Base-by-base conservation (phyloP, 495 filamentous ascomycete genomes). In the Margaritispora aquatica region DNA sequence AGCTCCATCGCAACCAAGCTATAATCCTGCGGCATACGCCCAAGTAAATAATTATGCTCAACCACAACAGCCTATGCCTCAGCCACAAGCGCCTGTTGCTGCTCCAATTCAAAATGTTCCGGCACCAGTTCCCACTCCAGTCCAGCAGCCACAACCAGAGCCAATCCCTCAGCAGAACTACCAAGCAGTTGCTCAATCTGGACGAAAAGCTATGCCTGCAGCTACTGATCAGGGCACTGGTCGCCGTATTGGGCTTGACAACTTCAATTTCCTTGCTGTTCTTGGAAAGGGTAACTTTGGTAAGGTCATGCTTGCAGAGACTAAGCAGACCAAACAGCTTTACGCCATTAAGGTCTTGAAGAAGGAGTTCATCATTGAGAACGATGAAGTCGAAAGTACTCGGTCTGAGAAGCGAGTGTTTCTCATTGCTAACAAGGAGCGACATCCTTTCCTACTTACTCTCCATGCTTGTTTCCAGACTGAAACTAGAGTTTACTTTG, bases 341-440 rank as follows among this genome's bases (percentile, higher is more conserved):
- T 99, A 97, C 70, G 94, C 94, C 55, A 99, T 99, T 73, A 99
- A 99, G 73, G 94, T 99, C 27, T 78, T 99, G 66, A 99, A 99
- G 81, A 99, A 99, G 78, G 94, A 99, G 65, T 99, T 99, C 71
- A 99, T 99, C 69, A 99, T 99, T 59, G 94, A 99, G 71, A 96
- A 99, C 63, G 94, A 99, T 72, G 94, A 99, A 73, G 94, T 99
- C n/a, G 94, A 99, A 71, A 97, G 95, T 75, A 96, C 88, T 36
- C 86, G 92, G 68, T 97, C 95, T 4, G 94, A 99, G 76, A 97
- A 97, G 80, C 82, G 95, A 59, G 94, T 99, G 29, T 93, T 97
- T 74, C 73, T 99, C 66, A 85, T 99, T 70, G 94, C 94, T 20
- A 99, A 99, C 75, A 95, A 96, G 72, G 94, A 97, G 68, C 88